phyloP scores from a whole-genome alignment of 2,329 filamentous ascomycete species.

The Tolypocladium guangdongense region DNA sequence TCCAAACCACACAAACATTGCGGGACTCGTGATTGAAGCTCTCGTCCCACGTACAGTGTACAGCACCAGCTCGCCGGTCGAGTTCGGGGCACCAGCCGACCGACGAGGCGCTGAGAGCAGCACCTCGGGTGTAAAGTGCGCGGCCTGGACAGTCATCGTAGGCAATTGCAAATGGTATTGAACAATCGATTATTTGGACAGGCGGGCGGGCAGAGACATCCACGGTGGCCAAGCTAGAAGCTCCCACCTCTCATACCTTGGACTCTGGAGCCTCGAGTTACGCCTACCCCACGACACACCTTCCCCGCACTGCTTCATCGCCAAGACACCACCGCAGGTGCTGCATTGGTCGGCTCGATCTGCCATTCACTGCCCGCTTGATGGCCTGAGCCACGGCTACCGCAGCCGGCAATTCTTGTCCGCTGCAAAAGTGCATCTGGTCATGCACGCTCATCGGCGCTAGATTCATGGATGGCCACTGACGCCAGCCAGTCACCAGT shows the following conservation, averaged over 20 bases:
- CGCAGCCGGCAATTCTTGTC: neutral
- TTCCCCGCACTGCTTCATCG: too few species aligned
- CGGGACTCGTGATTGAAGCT: neutral
- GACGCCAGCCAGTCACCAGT: too few species aligned
- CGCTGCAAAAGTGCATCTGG: too few species aligned
- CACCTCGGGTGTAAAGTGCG: constrained; percentile 66
- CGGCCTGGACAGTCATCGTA: constrained; percentile 57
- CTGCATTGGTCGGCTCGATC: too few species aligned
- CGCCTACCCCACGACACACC: neutral
- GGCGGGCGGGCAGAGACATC: neutral
- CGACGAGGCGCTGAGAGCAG: constrained; percentile 66
- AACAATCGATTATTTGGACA: neutral
- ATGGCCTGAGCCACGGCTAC: neutral
- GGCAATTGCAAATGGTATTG: neutral
- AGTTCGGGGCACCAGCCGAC: constrained; percentile 59
- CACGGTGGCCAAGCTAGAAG: neutral
- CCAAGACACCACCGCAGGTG: too few species aligned
- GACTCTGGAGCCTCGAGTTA: neutral
- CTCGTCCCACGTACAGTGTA: constrained; percentile 41
- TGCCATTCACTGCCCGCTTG: neutral
- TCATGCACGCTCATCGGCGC: too few species aligned
- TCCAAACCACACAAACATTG: neutral
- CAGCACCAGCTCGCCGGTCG: constrained; percentile 50
- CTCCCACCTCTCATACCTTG: neutral
- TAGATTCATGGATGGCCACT: neutral